phyloP scores from a whole-genome alignment of 2,329 filamentous ascomycete species.

The Clarireedia paspali region DNA sequence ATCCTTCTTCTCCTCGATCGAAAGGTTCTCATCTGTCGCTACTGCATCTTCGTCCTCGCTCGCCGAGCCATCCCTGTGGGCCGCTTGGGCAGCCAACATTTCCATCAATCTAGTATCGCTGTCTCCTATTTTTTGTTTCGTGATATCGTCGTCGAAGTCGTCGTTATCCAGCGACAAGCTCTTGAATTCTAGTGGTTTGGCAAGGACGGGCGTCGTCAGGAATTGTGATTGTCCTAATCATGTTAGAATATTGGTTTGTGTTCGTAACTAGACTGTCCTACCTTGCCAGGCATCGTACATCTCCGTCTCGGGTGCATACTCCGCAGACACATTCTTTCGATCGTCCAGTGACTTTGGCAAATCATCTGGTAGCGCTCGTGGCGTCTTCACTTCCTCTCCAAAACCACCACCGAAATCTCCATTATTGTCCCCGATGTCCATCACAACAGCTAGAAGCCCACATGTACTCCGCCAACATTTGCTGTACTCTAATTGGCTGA shows the following conservation, averaged over 20 bases:
- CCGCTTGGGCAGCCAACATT: conserved; percentile 93
- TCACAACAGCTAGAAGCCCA: conserved; percentile 33
- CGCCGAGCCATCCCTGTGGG: conserved; percentile 64
- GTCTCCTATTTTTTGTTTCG: conserved; percentile 53
- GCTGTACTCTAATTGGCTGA: background rate
- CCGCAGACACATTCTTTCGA: conserved; percentile 57
- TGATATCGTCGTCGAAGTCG: conserved; percentile 55
- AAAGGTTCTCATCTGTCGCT: conserved; percentile 63
- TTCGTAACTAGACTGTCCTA: conserved; percentile 28
- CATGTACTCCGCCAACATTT: conserved; percentile 24
- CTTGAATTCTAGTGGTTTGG: conserved; percentile 74
- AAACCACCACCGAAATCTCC: conserved; percentile 31
- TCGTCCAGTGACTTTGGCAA: conserved; percentile 90
- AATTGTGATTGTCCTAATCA: conserved; percentile 85
- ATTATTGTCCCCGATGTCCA: conserved; percentile 51
- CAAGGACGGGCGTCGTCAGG: conserved; percentile 75
- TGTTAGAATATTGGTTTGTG: conserved; percentile 12
- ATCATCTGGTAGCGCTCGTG: conserved; percentile 64
- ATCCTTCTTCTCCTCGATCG: conserved; percentile 69
- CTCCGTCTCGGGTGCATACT: conserved; percentile 73
- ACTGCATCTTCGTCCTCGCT: conserved; percentile 77
- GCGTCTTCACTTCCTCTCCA: conserved; percentile 32
- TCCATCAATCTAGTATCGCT: conserved; percentile 87
- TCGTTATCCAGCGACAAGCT: conserved; percentile 77
- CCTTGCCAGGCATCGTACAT: conserved; percentile 99